Evolutionary conservation across 31 red algal genomes (phyloP).

Genomic region (Odonthalia washingtoniensis): DNA sequence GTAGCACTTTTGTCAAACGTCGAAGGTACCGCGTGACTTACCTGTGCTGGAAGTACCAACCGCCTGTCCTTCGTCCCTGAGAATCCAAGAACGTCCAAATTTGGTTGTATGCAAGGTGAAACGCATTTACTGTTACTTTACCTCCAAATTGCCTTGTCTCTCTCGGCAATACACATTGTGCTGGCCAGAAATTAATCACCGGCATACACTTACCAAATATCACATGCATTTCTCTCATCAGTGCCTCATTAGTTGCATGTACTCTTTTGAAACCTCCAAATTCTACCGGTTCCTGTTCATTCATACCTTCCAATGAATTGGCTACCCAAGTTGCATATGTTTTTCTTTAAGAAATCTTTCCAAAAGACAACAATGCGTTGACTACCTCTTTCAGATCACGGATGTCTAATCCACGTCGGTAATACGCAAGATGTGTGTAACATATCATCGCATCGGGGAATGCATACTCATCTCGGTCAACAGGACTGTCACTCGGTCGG

Average conservation of each 20-base stretch:
- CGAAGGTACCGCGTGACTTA: not conserved
- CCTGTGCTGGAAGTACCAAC: not conserved
- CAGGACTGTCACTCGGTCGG: not conserved
- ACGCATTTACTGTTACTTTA: not conserved
- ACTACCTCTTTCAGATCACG: not conserved
- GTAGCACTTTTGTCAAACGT: not conserved
- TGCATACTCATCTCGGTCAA: not conserved
- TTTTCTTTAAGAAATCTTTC: not conserved
- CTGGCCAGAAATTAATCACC: constrained; percentile 19
- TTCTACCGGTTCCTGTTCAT: too few relatives aligned
- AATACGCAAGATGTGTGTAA: constrained; percentile 24
- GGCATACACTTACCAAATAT: not conserved
- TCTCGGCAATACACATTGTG: not conserved
- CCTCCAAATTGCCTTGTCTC: constrained; percentile 14
- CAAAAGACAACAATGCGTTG: not conserved
- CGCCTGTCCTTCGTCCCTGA: constrained; percentile 26
- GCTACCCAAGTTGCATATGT: not conserved
- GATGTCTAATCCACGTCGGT: not conserved
- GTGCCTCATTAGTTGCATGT: not conserved
- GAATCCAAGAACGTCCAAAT: not conserved
- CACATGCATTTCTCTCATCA: not conserved
- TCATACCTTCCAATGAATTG: not conserved
- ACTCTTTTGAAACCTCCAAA: too few relatives aligned
- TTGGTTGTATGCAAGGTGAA: not conserved
- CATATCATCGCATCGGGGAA: not conserved